phyloP scores from a whole-genome alignment of 352 stramenopile species.

The Lagenidium giganteum region DNA sequence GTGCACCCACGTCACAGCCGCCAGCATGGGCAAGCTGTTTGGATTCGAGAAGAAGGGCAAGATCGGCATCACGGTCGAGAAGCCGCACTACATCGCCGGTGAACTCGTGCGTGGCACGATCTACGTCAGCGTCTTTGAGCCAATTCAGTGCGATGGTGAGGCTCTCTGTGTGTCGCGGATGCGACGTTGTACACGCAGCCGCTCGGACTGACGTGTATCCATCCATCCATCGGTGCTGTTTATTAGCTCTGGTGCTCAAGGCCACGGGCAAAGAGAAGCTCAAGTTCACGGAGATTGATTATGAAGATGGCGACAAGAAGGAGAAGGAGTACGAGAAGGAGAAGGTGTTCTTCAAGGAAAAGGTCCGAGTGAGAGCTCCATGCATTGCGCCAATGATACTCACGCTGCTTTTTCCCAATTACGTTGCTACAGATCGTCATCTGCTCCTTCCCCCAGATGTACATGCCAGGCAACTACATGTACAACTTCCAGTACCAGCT shows the following conservation, averaged over 20 bases:
- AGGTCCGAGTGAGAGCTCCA: conserved; percentile 11
- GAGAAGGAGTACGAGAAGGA: conserved; percentile 23
- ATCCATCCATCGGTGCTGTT: background rate
- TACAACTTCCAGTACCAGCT: conserved; percentile 36
- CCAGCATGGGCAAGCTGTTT: conserved; percentile 42
- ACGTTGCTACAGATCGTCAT: conserved; percentile 29
- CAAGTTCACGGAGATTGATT: conserved; percentile 32
- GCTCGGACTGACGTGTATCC: no score
- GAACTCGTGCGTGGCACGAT: conserved; percentile 55
- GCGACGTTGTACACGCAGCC: no score
- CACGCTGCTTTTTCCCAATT: no score
- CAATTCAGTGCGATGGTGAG: conserved; percentile 60
- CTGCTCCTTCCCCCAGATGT: conserved; percentile 10
- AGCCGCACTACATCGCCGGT: conserved; percentile 51
- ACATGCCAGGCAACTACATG: conserved; percentile 23
- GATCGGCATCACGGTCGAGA: conserved; percentile 46
- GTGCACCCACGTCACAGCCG: no score
- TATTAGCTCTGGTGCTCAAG: conserved; percentile 54
- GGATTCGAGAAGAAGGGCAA: conserved; percentile 59
- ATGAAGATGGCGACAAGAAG: conserved; percentile 23
- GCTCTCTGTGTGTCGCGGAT: background rate
- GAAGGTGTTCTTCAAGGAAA: conserved; percentile 71
- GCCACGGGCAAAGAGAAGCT: conserved; percentile 63
- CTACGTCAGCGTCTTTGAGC: conserved; percentile 41
- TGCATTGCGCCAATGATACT: no score